Conservation (phyloP, 202 grass and related monocot genomes). For the Schoenoplectus triqueter region DNA sequence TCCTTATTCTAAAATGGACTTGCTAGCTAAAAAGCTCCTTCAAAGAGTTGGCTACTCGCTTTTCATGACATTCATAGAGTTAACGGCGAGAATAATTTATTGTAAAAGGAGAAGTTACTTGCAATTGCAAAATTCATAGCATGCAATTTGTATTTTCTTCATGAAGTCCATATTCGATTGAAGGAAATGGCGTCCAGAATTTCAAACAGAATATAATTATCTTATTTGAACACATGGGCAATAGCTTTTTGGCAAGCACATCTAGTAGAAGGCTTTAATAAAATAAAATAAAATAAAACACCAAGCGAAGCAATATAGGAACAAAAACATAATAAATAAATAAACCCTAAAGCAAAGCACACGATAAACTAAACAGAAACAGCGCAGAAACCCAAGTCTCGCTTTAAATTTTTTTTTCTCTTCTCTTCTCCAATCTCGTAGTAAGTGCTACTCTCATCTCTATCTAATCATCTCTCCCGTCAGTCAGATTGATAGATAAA, state of each 20-base stretch:
- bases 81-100: background rate
- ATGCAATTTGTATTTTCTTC: background rate
- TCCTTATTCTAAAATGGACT: background rate
- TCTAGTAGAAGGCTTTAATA: background rate
- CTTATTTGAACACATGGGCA: background rate
- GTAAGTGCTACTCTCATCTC: background rate
- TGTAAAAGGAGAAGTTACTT: background rate
- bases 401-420: background rate
- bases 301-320: background rate
- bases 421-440: too few species aligned
- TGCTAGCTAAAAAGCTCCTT: background rate
- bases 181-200: background rate
- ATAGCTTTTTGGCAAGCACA: background rate
- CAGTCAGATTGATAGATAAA: background rate
- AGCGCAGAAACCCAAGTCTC: conserved; percentile 27
- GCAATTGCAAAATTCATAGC: background rate
- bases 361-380: background rate
- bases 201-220: background rate
- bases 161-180: background rate
- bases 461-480: background rate
- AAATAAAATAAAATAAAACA: background rate
- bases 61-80: background rate
- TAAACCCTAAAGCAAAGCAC: conserved; percentile 1
- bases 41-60: background rate
- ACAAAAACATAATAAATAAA: background rate